Evolutionary conservation across 2,329 filamentous ascomycete genomes (phyloP).

Genomic region (Onygenales sp.): DNA sequence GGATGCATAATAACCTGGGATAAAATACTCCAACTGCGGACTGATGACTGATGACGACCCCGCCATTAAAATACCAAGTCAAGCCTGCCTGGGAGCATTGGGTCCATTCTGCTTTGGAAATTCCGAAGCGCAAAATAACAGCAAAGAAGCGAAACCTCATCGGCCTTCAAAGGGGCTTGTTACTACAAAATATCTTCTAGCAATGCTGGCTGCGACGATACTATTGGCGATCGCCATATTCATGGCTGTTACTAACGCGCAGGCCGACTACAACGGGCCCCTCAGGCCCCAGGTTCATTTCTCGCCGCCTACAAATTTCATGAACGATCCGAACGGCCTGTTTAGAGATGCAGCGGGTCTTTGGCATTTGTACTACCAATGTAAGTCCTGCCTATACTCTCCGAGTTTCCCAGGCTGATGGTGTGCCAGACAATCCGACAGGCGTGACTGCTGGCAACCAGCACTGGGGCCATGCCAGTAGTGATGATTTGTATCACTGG

Average conservation of each 20-base stretch:
- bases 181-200: not conserved
- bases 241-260: not conserved
- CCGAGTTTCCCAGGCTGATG: not conserved
- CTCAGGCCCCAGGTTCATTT: conserved; percentile 24
- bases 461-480: conserved; percentile 60
- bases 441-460: conserved; percentile 46
- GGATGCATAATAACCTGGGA: too few species aligned
- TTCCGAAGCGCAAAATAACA: too few species aligned
- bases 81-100: too few species aligned
- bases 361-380: conserved; percentile 60
- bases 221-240: not conserved
- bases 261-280: conserved; percentile 10
- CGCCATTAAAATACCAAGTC: too few species aligned
- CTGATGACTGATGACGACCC: too few species aligned
- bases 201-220: not conserved
- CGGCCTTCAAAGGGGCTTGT: too few species aligned
- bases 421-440: conserved; percentile 39
- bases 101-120: too few species aligned
- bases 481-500: conserved; percentile 54
- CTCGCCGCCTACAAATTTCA: conserved; percentile 22
- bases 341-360: conserved; percentile 48
- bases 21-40: too few species aligned
- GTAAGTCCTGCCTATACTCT: conserved; percentile 19
- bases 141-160: too few species aligned
- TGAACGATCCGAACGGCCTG: conserved; percentile 57